Evolutionary conservation across 2,329 filamentous ascomycete species (phyloP), one percentile per base, ranked within the genome.

Genomic region (Pyrenophora seminiperda): DNA sequence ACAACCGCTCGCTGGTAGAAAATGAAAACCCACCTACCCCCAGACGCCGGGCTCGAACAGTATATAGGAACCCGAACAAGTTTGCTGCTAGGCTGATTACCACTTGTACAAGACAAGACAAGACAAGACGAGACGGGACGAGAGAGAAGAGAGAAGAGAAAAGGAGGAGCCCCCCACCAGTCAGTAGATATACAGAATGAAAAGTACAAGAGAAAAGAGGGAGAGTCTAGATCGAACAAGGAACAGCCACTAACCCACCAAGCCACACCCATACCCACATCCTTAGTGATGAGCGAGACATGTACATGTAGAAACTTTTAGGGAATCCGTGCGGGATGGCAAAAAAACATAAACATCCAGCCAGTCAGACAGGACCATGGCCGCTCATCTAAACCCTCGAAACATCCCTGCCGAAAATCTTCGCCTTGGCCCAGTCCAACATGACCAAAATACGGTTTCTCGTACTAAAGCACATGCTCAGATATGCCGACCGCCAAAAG

Each of bases 381-480:
- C 14, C 22, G 17, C n/a, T 39, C 22, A n/a, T 15, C 33, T 63
- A 69, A 39, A 93, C 90, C 67, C 90, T 83, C 36, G 90, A 93
- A 42, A 97, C 90, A 70, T 99, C 94, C 73, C 94, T 91, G 56
- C 94, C 94, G 71, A 99, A 99, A 53, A 94, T 79, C 81, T 95
- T 96, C 64, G 92, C 91, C 83, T 99, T 99, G 74, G 93, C 75
- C 94, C 94, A 99, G 78, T 99, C 94, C 68, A 96, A 81, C 59
- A 90, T 79, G 65, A 99, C 94, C 42, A 99, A 83, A 65, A 97
- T 84, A 73, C 94, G 88, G 81, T 99, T 99, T 66, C 94, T 91
- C 56, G 90, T 92, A 86, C 92, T 97, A 77, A 99, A 99, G 85
- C 93, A 97, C 94, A 99, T 99, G 82, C 91, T 97, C 75, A 99